A percentile compares a stretch with the other conserved stretches of the same genome.
These are phyloP conservation scores for Penicillium pancosmium DNA, from an alignment of 495 filamentous ascomycete species.

Conservation along the genomic window DNA sequence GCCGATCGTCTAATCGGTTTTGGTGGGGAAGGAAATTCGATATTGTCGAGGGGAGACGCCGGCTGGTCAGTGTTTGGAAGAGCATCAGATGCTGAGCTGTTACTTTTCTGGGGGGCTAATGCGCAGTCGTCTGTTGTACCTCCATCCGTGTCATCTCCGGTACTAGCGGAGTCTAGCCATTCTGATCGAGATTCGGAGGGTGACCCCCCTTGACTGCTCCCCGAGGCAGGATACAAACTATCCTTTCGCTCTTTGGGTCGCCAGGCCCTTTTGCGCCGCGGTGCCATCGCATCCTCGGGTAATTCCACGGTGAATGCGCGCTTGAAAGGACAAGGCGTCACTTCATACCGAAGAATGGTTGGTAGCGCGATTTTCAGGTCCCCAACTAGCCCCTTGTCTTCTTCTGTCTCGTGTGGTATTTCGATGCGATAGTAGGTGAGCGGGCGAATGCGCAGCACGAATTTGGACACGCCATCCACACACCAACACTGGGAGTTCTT, in stretches of 20 bases:
- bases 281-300: slow-evolving; percentile 67
- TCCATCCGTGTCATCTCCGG: slow-evolving; percentile 43
- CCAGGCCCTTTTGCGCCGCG: slow-evolving; percentile 70
- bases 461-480: slow-evolving; percentile 80
- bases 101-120: slow-evolving; percentile 32
- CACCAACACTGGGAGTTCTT: slow-evolving; percentile 92
- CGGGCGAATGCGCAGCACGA: slow-evolving; percentile 76
- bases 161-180: slow-evolving; percentile 32
- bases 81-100: slow-evolving; percentile 30
- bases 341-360: slow-evolving; percentile 78
- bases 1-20: slow-evolving; percentile 26
- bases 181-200: slow-evolving; percentile 19
- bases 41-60: slow-evolving; percentile 16
- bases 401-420: slow-evolving; percentile 62
- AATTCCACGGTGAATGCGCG: slow-evolving; percentile 74
- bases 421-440: slow-evolving; percentile 90
- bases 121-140: slow-evolving; percentile 42
- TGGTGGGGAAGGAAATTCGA: slow-evolving; percentile 21
- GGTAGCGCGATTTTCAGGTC: slow-evolving; percentile 70
- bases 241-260: slow-evolving; percentile 61
- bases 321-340: slow-evolving; percentile 83
- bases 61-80: slow-evolving; percentile 29
- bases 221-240: slow-evolving; percentile 26
- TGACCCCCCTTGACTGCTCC: slow-evolving; percentile 11
- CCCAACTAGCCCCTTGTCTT: slow-evolving; percentile 61